phyloP scores from a whole-genome alignment of 2,329 filamentous ascomycete genomes.

The Aureobasidium namibiae region DNA sequence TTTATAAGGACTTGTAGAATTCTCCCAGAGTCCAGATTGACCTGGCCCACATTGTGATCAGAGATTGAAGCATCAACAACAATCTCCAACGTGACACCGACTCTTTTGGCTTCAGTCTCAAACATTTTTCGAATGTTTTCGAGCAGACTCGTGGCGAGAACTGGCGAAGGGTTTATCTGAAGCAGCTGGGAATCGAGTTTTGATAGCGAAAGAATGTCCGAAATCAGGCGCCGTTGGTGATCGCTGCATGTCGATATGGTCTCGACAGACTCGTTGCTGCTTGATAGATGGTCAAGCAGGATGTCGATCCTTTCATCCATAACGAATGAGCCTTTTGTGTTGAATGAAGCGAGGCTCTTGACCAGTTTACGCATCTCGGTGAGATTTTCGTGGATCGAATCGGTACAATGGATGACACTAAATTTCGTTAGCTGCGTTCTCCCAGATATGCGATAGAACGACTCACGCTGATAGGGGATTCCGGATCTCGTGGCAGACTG shows the following conservation, averaged over 20 bases:
- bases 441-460: conserved; percentile 13
- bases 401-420: conserved; percentile 35
- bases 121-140: conserved; percentile 29
- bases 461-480: conserved; percentile 32
- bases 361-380: conserved; percentile 11
- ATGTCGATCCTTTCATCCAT: background rate
- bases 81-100: conserved; percentile 24
- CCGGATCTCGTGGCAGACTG: conserved; percentile 24
- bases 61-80: conserved; percentile 28
- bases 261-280: conserved; percentile 18
- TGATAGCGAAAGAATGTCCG: conserved; percentile 38
- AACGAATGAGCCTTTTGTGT: background rate
- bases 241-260: conserved; percentile 24
- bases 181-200: conserved; percentile 26
- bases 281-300: background rate
- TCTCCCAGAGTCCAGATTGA: conserved; percentile 23
- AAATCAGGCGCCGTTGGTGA: conserved; percentile 34
- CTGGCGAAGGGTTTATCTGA: conserved; percentile 32
- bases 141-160: conserved; percentile 29
- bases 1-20: conserved; percentile 27
- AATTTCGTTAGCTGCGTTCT: background rate
- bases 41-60: conserved; percentile 23
- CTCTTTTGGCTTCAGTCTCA: conserved; percentile 29
- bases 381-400: conserved; percentile 18
- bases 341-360: conserved; percentile 2